Conservation (phyloP, 441 rosid genomes). For the Gossypium davidsonii region DNA sequence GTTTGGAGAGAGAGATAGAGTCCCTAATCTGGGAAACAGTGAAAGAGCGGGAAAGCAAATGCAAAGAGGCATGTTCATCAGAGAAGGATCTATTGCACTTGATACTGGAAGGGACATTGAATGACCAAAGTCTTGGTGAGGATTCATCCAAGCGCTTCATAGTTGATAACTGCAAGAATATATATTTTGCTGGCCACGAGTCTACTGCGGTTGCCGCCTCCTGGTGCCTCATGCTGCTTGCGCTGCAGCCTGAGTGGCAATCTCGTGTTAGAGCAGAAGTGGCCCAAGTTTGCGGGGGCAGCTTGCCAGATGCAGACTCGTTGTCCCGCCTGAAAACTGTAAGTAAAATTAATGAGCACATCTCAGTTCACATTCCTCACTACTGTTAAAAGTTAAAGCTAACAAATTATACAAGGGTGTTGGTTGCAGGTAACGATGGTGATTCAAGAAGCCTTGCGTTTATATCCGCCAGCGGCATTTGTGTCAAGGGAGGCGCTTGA, state of each 20-base stretch:
- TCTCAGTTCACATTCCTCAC: neutral
- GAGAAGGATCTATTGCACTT: conserved; percentile 57
- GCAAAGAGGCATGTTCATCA: conserved; percentile 19
- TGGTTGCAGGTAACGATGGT: conserved; percentile 41
- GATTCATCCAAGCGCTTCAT: conserved; percentile 41
- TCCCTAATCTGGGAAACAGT: conserved; percentile 66
- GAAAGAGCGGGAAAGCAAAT: conserved; percentile 39
- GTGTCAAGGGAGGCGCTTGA: conserved; percentile 54
- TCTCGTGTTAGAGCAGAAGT: conserved; percentile 39
- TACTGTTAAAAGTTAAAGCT: neutral
- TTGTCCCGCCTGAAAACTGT: conserved; percentile 45
- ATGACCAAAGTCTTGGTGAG: conserved; percentile 27
- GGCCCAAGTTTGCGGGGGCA: conserved; percentile 25
- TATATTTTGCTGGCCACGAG: conserved; percentile 40
- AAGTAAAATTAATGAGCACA: neutral
- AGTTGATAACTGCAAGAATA: conserved; percentile 39
- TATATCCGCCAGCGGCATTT: conserved; percentile 55
- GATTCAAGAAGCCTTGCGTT: conserved; percentile 52
- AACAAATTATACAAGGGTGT: neutral
- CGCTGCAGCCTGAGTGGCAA: conserved; percentile 60
- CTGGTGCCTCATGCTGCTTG: conserved; percentile 62
- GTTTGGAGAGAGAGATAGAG: conserved; percentile 54
- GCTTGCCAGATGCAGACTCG: conserved; percentile 29
- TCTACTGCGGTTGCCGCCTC: conserved; percentile 55
- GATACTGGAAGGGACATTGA: conserved; percentile 49